Percentiles rank a stretch among this genome's conserved stretches.
phyloP scores from a whole-genome alignment of 257 asterid species.

The Echium plantagineum region DNA sequence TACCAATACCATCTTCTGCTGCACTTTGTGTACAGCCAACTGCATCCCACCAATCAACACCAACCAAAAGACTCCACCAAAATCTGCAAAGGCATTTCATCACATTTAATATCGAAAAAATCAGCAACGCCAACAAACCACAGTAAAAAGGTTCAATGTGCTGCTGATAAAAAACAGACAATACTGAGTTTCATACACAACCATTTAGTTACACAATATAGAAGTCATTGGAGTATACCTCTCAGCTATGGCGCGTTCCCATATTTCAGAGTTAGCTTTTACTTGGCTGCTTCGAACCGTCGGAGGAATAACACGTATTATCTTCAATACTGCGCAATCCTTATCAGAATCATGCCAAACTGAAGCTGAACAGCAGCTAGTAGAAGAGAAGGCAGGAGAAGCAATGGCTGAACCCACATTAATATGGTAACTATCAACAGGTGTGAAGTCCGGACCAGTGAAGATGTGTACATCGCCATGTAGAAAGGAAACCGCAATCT shows the following conservation, averaged over 20 bases:
- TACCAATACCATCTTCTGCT: slow-evolving; percentile 98
- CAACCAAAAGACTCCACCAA: slow-evolving; percentile 99
- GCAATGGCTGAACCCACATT: slow-evolving; percentile 90
- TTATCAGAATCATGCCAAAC: slow-evolving; percentile 88
- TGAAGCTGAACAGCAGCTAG: slow-evolving; percentile 98
- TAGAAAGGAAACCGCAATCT: slow-evolving; percentile 90
- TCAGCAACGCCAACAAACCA: neutral
- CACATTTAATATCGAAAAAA: neutral
- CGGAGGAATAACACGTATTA: slow-evolving; percentile 90
- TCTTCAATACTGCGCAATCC: slow-evolving; percentile 75
- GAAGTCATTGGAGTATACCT: no score
- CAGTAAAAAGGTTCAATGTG: neutral
- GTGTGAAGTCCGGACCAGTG: slow-evolving; percentile 66
- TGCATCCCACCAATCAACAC: slow-evolving; percentile 99
- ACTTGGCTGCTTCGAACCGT: slow-evolving; percentile 64
- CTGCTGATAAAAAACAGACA: neutral
- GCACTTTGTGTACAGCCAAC: slow-evolving; percentile 99
- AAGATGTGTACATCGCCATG: slow-evolving; percentile 81
- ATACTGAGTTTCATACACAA: neutral
- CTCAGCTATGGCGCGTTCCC: slow-evolving; percentile 99
- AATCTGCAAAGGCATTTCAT: slow-evolving; percentile 40
- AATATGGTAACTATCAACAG: slow-evolving; percentile 73
- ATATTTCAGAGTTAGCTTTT: slow-evolving; percentile 65
- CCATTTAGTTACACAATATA: neutral
- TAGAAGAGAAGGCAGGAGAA: slow-evolving; percentile 94